Evolutionary conservation across 2,329 filamentous ascomycete genomes (phyloP).

Genomic region (Cercospora zeae-maydis): DNA sequence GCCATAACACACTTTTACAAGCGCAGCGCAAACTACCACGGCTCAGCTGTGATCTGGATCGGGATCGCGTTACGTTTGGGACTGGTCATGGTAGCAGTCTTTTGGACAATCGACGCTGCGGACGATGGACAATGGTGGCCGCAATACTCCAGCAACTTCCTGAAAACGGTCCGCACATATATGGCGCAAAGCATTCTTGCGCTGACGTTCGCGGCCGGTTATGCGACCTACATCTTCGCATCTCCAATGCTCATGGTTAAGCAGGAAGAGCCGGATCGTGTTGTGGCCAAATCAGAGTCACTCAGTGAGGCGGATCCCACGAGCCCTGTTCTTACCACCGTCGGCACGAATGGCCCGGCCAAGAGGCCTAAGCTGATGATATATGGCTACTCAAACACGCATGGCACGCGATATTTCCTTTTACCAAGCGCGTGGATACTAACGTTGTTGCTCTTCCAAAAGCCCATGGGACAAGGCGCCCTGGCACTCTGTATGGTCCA

Average conservation of each 20-base stretch:
- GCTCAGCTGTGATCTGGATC: constrained; percentile 80
- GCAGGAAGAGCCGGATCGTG: constrained; percentile 32
- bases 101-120: constrained; percentile 86
- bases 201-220: constrained; percentile 76
- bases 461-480: constrained; percentile 88
- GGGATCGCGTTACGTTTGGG: constrained; percentile 73
- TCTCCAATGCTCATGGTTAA: constrained; percentile 78
- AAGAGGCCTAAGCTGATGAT: constrained; percentile 53
- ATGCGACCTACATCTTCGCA: constrained; percentile 79
- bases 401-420: constrained; percentile 85
- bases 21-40: constrained; percentile 82
- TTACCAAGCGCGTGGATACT: constrained; percentile 75
- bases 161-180: constrained; percentile 73
- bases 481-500: constrained; percentile 83
- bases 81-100: constrained; percentile 70
- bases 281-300: constrained; percentile 27
- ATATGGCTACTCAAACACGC: constrained; percentile 87
- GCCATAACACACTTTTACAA: constrained; percentile 76
- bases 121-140: constrained; percentile 81
- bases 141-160: constrained; percentile 52
- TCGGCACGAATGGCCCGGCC: constrained; percentile 36
- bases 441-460: constrained; percentile 75
- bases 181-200: constrained; percentile 77
- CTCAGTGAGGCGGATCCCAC: constrained; percentile 32
- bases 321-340: constrained; percentile 38